Evolutionary conservation across 2,329 filamentous ascomycete species (phyloP).

Genomic region (Raffaelea arxii): DNA sequence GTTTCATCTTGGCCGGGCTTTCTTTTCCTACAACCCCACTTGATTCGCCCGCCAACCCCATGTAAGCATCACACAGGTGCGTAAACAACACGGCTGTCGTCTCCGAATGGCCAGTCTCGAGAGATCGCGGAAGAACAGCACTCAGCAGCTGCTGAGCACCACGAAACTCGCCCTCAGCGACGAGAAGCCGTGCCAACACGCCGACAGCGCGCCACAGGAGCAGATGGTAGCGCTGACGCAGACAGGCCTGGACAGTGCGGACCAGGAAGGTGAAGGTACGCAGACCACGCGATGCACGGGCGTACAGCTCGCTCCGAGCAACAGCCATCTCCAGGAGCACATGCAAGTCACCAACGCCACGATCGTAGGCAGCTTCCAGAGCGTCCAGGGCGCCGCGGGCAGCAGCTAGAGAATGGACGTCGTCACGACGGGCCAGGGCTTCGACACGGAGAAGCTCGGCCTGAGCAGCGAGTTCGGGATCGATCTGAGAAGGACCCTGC

Average conservation of each 20-base stretch:
- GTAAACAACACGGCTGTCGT: slow-evolving; percentile 60
- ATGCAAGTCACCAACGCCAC: slow-evolving; percentile 38
- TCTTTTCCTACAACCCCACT: slow-evolving; percentile 10
- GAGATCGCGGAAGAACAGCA: slow-evolving; percentile 62
- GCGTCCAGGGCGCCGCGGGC: slow-evolving; percentile 31
- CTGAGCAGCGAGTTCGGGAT: slow-evolving; percentile 41
- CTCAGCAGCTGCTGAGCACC: slow-evolving; percentile 56
- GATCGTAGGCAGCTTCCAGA: slow-evolving; percentile 12
- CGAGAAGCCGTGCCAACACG: slow-evolving; percentile 57
- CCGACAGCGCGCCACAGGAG: slow-evolving; percentile 65
- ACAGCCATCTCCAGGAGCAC: slow-evolving; percentile 54
- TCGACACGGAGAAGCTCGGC: slow-evolving; percentile 44
- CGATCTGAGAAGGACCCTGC: slow-evolving; percentile 29
- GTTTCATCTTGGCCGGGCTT: slow-evolving; percentile 1
- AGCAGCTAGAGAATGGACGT: slow-evolving; percentile 3
- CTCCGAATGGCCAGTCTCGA: slow-evolving; percentile 58
- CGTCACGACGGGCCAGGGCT: slow-evolving; percentile 32
- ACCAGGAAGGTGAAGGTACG: slow-evolving; percentile 69
- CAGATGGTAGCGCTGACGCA: slow-evolving; percentile 57
- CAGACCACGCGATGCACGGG: slow-evolving; percentile 57
- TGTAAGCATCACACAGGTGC: slow-evolving; percentile 63
- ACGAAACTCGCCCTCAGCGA: slow-evolving; percentile 59
- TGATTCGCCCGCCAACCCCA: slow-evolving; percentile 58
- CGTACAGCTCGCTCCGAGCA: slow-evolving; percentile 62
- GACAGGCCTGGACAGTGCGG: slow-evolving; percentile 64